phyloP scores from a whole-genome alignment of 2,329 filamentous ascomycete species.

The Endothia cerciana region DNA sequence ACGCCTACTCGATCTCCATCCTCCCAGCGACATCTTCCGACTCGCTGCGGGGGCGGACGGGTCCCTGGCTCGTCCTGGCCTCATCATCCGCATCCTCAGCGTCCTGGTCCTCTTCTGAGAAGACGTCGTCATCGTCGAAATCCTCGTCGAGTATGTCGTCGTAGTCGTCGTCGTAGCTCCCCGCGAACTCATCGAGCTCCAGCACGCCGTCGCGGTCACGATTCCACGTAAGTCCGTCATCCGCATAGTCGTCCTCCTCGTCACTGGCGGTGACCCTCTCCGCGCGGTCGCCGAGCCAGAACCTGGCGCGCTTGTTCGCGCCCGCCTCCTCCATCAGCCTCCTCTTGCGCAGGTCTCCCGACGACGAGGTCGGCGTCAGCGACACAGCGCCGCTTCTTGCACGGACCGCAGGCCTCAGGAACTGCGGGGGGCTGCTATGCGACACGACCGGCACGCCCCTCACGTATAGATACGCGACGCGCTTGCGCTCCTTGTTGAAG shows the following conservation, averaged over 20 bases:
- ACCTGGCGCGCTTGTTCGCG: constrained; percentile 80
- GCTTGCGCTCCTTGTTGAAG: constrained; percentile 90
- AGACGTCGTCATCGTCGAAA: constrained; percentile 41
- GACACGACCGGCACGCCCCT: constrained; percentile 82
- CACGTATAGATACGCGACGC: constrained; percentile 92
- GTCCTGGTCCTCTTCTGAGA: constrained; percentile 44
- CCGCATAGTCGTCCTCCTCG: constrained; percentile 52
- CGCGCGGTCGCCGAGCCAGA: constrained; percentile 79
- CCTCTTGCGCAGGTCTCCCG: constrained; percentile 34
- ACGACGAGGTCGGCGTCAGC: constrained; percentile 33
- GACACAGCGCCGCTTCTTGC: constrained; percentile 39
- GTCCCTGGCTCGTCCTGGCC: constrained; percentile 40
- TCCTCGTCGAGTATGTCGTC: constrained; percentile 44
- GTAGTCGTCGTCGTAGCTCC: constrained; percentile 50
- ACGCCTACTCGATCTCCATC: constrained; percentile 60
- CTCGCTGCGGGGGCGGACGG: constrained; percentile 57
- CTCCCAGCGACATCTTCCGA: constrained; percentile 66
- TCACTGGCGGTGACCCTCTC: constrained; percentile 49
- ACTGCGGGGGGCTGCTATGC: constrained; percentile 59
- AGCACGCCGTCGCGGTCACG: constrained; percentile 62
- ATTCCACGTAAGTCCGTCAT: constrained; percentile 60
- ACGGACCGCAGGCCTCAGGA: constrained; percentile 36
- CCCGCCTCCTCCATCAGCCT: constrained; percentile 44
- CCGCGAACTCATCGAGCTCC: constrained; percentile 56
- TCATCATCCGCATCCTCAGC: constrained; percentile 44